Evolutionary conservation across 352 stramenopile genomes (phyloP), one percentile per base, ranked within the genome.

Genomic region (Thraustotheca clavata): DNA sequence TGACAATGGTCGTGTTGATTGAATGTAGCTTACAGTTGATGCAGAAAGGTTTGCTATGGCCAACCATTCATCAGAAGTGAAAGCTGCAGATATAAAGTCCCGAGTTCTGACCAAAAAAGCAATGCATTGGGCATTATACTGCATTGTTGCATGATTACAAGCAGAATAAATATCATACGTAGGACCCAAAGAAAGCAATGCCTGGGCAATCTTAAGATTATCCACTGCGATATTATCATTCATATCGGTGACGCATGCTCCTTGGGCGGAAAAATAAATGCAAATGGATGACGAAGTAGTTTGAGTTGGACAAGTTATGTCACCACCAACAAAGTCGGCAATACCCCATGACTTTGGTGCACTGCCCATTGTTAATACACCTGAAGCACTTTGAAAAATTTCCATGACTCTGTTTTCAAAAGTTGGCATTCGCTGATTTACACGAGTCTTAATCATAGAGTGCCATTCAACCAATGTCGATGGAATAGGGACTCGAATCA

Each of bases 231-330:
- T 52, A n/a, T 52, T 59, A n/a, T 59, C 49, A 11, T 40, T 24
- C 24, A 59, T 36, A 20, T 40, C 24, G 24, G 43, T 24, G 18
- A 12, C 16, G 29, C 49, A 59, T 18, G 49, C 22, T 31, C 49
- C 49, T 59, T 59, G 49, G 18, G 16, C 18, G 31, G 24, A 26
- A 20, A 34, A 59, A 12, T 46, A 59, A 16, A 41, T 59, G 24
- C 3, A 4, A 22, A 59, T 0, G 16, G 9, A 0, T 14, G 39
- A 3, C 3, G 49, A 29, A 11, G 24, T 20, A 20, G 24, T 11
- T 43, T 59, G 49, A 18, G 24, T 29, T 11, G 14, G n/a, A 40
- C 49, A 59, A 24, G 43, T 31, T 46, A 59, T 14, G 49, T 59
- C 24, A 31, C 49, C 49, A n/a, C 49, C 49, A 31, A 59, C 22